phyloP scores from a whole-genome alignment of 148 eudicot species.

The Simmondsia chinensis region DNA sequence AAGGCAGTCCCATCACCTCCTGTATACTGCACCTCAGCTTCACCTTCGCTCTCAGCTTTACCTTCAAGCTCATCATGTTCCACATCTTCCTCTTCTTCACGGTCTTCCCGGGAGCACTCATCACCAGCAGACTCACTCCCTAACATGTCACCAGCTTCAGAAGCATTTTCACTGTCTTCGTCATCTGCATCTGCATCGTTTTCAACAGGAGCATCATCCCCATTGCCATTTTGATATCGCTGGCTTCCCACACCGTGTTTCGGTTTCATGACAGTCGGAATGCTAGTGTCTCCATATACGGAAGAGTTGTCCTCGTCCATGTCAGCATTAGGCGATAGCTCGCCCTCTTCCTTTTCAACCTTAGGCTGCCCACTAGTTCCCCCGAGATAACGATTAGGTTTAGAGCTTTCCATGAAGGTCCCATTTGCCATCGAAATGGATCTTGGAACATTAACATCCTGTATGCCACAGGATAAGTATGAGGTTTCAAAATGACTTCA shows the following conservation, averaged over 20 bases:
- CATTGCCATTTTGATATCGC: conserved; percentile 26
- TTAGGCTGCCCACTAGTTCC: conserved; percentile 34
- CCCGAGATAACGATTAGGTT: conserved; percentile 23
- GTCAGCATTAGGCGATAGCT: conserved; percentile 66
- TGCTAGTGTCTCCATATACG: conserved; percentile 22
- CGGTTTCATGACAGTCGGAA: conserved; percentile 22
- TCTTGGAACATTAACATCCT: conserved; percentile 43
- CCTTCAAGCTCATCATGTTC: conserved; percentile 62
- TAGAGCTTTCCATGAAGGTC: conserved; percentile 20
- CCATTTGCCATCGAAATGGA: conserved; percentile 33
- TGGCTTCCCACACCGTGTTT: conserved; percentile 22
- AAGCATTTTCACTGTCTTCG: conserved; percentile 78
- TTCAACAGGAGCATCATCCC: conserved; percentile 36
- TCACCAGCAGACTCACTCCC: conserved; percentile 89
- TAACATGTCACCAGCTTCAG: conserved; percentile 59
- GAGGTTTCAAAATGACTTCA: conserved; percentile 1
- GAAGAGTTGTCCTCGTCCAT: conserved; percentile 50
- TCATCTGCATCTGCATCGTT: conserved; percentile 70
- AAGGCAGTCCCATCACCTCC: conserved; percentile 42
- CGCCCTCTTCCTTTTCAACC: conserved; percentile 85
- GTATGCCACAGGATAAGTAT: conserved; percentile 8
- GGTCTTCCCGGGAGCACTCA: conserved; percentile 67
- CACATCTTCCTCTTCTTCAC: conserved; percentile 66
- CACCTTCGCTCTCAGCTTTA: conserved; percentile 92
- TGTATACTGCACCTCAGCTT: conserved; percentile 47